Conservation (phyloP, 768 basidiomycete genomes). For the Neoboletus magnificus region DNA sequence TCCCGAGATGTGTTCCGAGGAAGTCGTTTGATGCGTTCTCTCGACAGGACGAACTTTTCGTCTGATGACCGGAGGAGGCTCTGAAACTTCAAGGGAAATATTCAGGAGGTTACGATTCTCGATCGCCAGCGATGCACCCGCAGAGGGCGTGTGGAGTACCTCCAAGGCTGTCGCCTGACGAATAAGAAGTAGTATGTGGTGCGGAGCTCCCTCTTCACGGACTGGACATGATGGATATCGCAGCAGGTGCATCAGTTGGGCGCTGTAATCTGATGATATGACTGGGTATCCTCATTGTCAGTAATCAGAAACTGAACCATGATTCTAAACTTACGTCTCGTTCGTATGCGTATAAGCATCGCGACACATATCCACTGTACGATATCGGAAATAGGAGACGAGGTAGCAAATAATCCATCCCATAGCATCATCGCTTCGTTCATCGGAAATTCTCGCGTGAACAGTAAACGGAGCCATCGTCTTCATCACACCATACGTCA, state of each 20-base stretch:
- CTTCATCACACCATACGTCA: constrained; percentile 38
- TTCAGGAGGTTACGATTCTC: constrained; percentile 81
- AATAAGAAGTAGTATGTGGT: constrained; percentile 68
- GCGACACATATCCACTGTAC: constrained; percentile 88
- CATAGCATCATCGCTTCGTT: constrained; percentile 82
- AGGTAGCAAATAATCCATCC: constrained; percentile 93
- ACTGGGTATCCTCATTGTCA: constrained; percentile 46
- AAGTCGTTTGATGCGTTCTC: constrained; percentile 28
- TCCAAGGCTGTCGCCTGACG: constrained; percentile 81
- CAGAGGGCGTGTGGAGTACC: constrained; percentile 67
- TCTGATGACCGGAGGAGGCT: constrained; percentile 37
- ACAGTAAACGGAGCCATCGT: constrained; percentile 91
- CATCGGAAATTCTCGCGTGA: constrained; percentile 89
- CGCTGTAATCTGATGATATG: constrained; percentile 81
- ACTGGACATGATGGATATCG: constrained; percentile 65
- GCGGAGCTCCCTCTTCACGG: constrained; percentile 38
- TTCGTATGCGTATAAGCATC: constrained; percentile 93
- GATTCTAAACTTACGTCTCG: constrained; percentile 60
- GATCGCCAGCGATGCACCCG: constrained; percentile 72
- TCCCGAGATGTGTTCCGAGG: constrained; percentile 18
- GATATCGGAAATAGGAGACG: constrained; percentile 65
- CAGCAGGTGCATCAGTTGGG: constrained; percentile 77
- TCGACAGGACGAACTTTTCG: constrained; percentile 35
- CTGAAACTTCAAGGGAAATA: constrained; percentile 66
- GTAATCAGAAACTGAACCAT: background rate